These are phyloP conservation scores for Boletellus sp. DNA, from an alignment of 768 basidiomycete species.

Conservation along the genomic window DNA sequence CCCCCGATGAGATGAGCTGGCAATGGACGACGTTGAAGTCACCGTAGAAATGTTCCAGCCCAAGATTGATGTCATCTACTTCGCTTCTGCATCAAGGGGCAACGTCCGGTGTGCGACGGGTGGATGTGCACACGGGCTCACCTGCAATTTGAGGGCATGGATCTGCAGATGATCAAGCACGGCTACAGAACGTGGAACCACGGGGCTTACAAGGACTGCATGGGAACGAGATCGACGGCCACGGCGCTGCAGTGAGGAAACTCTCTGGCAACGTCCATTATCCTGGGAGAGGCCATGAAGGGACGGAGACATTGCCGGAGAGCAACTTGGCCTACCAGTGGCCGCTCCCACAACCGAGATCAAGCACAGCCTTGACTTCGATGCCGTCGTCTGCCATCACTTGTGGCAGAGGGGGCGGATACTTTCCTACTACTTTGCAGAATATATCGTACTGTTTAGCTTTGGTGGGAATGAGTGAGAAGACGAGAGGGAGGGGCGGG, in stretches of 20 bases:
- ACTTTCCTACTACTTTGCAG: slow-evolving; percentile 61
- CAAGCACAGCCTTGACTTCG: slow-evolving; percentile 60
- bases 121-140: slow-evolving; percentile 25
- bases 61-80: slow-evolving; percentile 81
- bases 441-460: slow-evolving; percentile 70
- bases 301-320: neutral
- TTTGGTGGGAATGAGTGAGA: slow-evolving; percentile 27
- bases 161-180: slow-evolving; percentile 35
- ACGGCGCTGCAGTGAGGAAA: slow-evolving; percentile 67
- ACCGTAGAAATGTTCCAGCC: slow-evolving; percentile 77
- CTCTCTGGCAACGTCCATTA: slow-evolving; percentile 68
- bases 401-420: slow-evolving; percentile 53
- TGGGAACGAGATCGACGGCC: slow-evolving; percentile 77
- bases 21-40: slow-evolving; percentile 75
- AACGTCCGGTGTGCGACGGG: slow-evolving; percentile 4
- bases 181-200: slow-evolving; percentile 5
- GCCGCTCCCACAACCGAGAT: slow-evolving; percentile 79
- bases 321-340: slow-evolving; percentile 49
- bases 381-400: slow-evolving; percentile 59
- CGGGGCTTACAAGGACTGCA: slow-evolving; percentile 61
- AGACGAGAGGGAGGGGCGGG: neutral
- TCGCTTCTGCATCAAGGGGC: slow-evolving; percentile 53
- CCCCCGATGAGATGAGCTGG: slow-evolving; percentile 69
- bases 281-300: slow-evolving; percentile 45
- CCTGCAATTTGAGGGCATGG: slow-evolving; percentile 72